phyloP scores from a whole-genome alignment of 805 yeast species.

The Ogataea methylovora region DNA sequence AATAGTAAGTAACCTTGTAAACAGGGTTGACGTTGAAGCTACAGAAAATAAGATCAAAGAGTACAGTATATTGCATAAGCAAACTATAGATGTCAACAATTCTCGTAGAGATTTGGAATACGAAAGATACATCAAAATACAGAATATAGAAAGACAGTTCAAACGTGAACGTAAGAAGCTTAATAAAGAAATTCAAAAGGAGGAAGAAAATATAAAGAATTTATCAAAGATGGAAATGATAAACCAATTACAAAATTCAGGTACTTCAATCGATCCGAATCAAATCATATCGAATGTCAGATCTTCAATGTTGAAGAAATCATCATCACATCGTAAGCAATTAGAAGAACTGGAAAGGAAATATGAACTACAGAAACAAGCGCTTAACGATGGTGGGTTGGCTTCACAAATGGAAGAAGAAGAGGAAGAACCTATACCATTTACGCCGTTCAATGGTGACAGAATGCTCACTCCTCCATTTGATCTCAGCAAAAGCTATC shows the following conservation, averaged over 20 bases:
- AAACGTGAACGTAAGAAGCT: conserved; percentile 61
- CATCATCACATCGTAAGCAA: conserved; percentile 57
- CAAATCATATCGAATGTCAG: conserved; percentile 46
- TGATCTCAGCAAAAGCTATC: conserved; percentile 30
- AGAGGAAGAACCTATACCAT: conserved; percentile 43
- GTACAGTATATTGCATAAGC: conserved; percentile 68
- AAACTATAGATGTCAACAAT: conserved; percentile 69
- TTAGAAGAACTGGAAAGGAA: conserved; percentile 31
- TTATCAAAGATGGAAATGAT: conserved; percentile 50
- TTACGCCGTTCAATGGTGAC: conserved; percentile 94
- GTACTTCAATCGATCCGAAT: conserved; percentile 30
- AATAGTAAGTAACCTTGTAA: conserved; percentile 66
- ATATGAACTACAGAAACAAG: conserved; percentile 20
- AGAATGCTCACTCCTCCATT: conserved; percentile 44
- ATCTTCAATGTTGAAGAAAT: conserved; percentile 49
- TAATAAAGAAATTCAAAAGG: conserved; percentile 48
- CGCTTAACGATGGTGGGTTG: conserved; percentile 14
- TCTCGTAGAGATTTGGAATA: conserved; percentile 65
- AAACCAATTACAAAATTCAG: conserved; percentile 35
- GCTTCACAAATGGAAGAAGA: conserved; percentile 21
- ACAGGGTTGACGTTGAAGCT: conserved; percentile 59
- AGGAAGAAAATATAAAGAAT: conserved; percentile 35
- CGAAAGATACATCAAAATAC: conserved; percentile 52
- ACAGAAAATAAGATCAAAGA: conserved; percentile 60
- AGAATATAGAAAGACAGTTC: conserved; percentile 64